A percentile compares a stretch with the other conserved stretches of the same genome.
Conservation (phyloP, 768 basidiomycete genomes). For the Kwoniella mangroviensis region DNA sequence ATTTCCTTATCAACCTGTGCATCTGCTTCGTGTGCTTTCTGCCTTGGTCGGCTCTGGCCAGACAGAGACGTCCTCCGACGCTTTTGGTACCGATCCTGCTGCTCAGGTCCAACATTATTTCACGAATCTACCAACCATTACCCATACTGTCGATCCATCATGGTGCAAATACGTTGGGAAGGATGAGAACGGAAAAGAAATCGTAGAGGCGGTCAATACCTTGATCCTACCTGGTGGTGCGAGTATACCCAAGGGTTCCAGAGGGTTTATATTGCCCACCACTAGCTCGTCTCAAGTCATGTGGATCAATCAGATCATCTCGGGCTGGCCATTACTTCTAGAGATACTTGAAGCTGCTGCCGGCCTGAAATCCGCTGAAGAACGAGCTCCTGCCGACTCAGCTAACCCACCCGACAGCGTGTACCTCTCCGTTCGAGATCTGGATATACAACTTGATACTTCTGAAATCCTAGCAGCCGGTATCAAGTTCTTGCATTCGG, state of each 20-base stretch:
- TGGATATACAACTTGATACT: slow-evolving; percentile 71
- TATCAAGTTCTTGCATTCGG: slow-evolving; percentile 76
- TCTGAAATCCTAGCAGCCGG: slow-evolving; percentile 72
- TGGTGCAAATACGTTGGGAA: slow-evolving; percentile 68
- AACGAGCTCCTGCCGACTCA: not conserved
- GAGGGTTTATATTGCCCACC: slow-evolving; percentile 70
- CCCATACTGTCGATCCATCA: slow-evolving; percentile 71
- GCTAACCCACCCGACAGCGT: slow-evolving; percentile 17
- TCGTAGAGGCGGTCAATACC: slow-evolving; percentile 59
- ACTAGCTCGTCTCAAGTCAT: slow-evolving; percentile 67
- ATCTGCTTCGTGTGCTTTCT: slow-evolving; percentile 72
- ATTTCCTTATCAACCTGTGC: slow-evolving; percentile 77
- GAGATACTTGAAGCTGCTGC: slow-evolving; percentile 67
- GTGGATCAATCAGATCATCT: slow-evolving; percentile 76
- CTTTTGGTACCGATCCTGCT: slow-evolving; percentile 61
- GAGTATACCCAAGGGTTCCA: slow-evolving; percentile 68
- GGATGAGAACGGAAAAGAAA: slow-evolving; percentile 65
- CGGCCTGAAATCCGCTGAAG: slow-evolving; percentile 25
- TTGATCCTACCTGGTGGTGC: slow-evolving; percentile 65
- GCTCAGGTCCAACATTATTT: slow-evolving; percentile 78
- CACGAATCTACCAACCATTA: slow-evolving; percentile 70
- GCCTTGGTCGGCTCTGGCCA: slow-evolving; percentile 64
- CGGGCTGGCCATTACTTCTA: slow-evolving; percentile 83
- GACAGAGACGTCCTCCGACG: slow-evolving; percentile 7
- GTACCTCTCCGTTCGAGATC: slow-evolving; percentile 39